Conservation (phyloP, 805 yeast species). For the Metschnikowia dekortorum region DNA sequence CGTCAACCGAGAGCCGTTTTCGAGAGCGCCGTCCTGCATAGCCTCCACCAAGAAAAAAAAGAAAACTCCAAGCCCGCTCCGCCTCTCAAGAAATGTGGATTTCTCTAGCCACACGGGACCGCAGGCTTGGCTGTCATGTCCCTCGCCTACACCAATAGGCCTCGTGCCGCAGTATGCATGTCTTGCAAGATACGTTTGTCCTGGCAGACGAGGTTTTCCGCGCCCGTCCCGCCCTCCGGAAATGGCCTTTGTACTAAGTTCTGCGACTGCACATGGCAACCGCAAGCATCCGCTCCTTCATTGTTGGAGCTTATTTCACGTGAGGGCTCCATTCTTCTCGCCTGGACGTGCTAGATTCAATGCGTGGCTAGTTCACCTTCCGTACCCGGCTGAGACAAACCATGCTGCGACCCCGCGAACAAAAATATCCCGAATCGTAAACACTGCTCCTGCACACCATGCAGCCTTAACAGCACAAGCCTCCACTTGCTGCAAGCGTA, state of each 20-base stretch:
- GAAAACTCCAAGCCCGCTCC: background rate
- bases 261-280: too few relatives aligned
- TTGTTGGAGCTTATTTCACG: too few relatives aligned
- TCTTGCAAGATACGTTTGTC: background rate
- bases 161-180: background rate
- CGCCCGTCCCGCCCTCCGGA: background rate
- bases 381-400: background rate
- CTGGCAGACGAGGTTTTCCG: background rate
- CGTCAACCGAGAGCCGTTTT: too few relatives aligned
- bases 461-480: background rate
- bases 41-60: background rate
- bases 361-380: background rate
- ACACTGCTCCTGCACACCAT: background rate
- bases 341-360: background rate
- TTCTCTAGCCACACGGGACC: background rate
- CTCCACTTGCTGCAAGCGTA: constrained; percentile 3
- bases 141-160: background rate
- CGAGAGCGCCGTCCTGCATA: background rate
- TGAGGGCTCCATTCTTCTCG: background rate
- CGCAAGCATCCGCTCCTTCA: too few relatives aligned
- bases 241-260: too few relatives aligned
- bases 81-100: background rate
- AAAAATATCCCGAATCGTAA: background rate
- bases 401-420: background rate
- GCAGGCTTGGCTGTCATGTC: background rate